Evolutionary conservation across 2,329 filamentous ascomycete species (phyloP).

Genomic region (Xenoacremonium recifei): DNA sequence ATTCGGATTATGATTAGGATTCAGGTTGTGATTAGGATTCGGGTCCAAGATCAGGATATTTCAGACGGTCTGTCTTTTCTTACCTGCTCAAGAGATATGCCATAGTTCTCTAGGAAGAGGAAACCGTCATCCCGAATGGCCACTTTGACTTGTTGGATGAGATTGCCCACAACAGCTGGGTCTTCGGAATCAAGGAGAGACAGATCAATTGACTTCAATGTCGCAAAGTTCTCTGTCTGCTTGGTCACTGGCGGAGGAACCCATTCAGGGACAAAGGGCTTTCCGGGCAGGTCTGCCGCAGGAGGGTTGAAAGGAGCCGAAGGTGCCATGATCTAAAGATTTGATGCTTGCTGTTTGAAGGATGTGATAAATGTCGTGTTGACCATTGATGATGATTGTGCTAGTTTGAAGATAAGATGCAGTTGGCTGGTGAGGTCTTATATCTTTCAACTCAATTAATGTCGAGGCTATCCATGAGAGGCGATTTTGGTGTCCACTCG

Average conservation of each 20-base stretch:
- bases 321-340: constrained; percentile 24
- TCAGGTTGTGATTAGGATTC: too few species aligned
- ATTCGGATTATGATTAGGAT: too few species aligned
- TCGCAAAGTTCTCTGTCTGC: constrained; percentile 41
- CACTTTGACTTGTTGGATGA: constrained; percentile 41
- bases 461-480: too few species aligned
- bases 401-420: too few species aligned
- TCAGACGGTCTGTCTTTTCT: constrained; percentile 1
- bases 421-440: too few species aligned
- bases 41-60: too few species aligned
- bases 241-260: constrained; percentile 43
- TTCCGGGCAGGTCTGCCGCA: constrained; percentile 34
- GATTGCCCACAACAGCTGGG: constrained; percentile 38
- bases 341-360: too few species aligned
- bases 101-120: constrained; percentile 49
- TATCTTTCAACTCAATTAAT: too few species aligned
- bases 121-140: constrained; percentile 45
- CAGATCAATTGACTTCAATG: constrained; percentile 41
- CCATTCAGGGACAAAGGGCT: constrained; percentile 43
- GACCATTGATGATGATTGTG: too few species aligned
- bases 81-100: constrained; percentile 42
- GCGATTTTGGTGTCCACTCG: too few species aligned
- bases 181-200: constrained; percentile 42
- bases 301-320: constrained; percentile 41
- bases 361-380: too few species aligned